Conservation (phyloP, 148 eudicot species). For the Camellia granthamiana region DNA sequence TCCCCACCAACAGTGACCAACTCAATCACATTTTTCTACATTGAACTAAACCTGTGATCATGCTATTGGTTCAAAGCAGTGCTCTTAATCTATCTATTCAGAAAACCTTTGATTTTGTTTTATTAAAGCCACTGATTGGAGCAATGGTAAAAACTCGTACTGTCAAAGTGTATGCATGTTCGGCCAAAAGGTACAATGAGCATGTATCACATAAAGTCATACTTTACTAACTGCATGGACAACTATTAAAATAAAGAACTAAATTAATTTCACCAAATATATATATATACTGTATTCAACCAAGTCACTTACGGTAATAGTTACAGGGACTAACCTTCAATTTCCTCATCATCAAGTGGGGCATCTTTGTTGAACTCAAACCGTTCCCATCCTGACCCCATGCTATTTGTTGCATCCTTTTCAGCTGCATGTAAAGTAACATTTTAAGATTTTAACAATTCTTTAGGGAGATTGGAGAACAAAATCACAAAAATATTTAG, state of each 20-base stretch:
- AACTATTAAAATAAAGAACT: not conserved
- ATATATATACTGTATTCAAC: not conserved
- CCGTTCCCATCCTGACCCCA: conserved; percentile 88
- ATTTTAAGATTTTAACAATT: conserved; percentile 7
- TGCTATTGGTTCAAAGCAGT: not conserved
- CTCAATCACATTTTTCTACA: not conserved
- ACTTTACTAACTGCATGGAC: not conserved
- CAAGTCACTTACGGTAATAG: not conserved
- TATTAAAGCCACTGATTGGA: not conserved
- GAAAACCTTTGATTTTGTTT: not conserved
- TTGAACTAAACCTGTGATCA: not conserved
- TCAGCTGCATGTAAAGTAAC: conserved; percentile 48
- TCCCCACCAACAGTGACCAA: not conserved
- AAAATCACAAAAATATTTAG: not conserved
- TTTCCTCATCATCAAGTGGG: conserved; percentile 81
- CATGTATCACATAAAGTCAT: not conserved
- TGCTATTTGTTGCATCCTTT: conserved; percentile 63
- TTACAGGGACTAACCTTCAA: conserved; percentile 57
- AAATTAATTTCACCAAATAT: not conserved
- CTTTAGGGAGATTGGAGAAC: not conserved
- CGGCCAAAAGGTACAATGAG: not conserved
- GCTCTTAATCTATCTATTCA: not conserved
- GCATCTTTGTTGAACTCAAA: conserved; percentile 95
- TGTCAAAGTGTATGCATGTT: not conserved
- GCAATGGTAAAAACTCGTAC: not conserved